Base-by-base conservation (phyloP, 2,329 filamentous ascomycete species). In the Venturia asperata region DNA sequence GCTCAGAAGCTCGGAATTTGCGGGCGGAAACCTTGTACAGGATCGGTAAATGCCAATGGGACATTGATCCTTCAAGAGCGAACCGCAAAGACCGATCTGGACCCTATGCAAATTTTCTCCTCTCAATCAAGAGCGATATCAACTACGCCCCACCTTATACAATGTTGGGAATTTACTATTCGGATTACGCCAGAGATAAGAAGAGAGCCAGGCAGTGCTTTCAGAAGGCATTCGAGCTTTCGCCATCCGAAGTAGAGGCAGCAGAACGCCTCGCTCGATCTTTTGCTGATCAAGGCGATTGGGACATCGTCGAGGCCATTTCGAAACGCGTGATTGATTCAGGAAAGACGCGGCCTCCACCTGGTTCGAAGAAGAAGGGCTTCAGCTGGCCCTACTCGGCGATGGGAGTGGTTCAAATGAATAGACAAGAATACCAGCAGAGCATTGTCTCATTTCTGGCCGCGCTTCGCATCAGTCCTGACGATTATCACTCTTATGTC, bases 321-420 rank as follows among this genome's bases (percentile, higher is more conserved):
- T 89, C 94, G 1, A 90, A 92, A 73, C 86, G 95, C 62, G 90
- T 97, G 0, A 87, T 97, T 2, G 91, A 97, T 68, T 97, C 93
- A n/a, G 94, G 94, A 64, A 94, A 92, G 75, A 91, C 93, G 49
- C 89, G 89, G 69, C 91, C 92, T 30, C 87, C 92, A 1, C 93
- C 94, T 11, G 94, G 95, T 0, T 97, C 93, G 0, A 96, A 95
- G 81, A 88, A 90, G 70, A 93, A 91, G 76, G 91, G 92, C 0
- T 87, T 95, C 68, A 97, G 92, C 77, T 99, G 94, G 94, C 94
- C 94, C 1, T 96, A 92, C 74, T 91, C 93, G 2, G 93, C 94
- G 0, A 81, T 99, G 1, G 94, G 95, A 34, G 91, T 96, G 19
- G 93, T 96, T 0, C 91, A 97, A 74, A 84, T 97, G 73, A 97